A percentile compares a stretch with the other conserved stretches of the same genome.
phyloP scores from a whole-genome alignment of 75 land plant species.

The Pinus tabuliformis region DNA sequence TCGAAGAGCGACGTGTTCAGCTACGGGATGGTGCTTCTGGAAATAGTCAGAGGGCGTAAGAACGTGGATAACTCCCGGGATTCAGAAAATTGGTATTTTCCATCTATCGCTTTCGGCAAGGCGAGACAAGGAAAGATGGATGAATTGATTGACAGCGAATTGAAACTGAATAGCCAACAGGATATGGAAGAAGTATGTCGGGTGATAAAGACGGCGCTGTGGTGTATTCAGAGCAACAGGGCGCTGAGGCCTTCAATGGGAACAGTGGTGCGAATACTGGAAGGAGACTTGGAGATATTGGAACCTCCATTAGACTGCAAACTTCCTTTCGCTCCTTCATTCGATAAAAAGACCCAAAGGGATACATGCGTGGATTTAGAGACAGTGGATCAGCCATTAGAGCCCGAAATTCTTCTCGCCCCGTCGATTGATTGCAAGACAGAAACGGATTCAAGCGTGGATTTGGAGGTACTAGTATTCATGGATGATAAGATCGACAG shows the following conservation, averaged over 20 bases:
- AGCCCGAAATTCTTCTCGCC: too few species aligned
- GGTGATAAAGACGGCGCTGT: not conserved
- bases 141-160: constrained; percentile 40
- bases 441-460: too few species aligned
- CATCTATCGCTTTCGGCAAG: constrained; percentile 36
- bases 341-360: too few species aligned
- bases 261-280: constrained; percentile 16
- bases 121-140: constrained; percentile 45
- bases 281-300: not conserved
- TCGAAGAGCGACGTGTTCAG: constrained; percentile 72
- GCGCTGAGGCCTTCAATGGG: constrained; percentile 16
- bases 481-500: too few species aligned
- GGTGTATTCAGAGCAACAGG: constrained; percentile 15
- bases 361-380: too few species aligned
- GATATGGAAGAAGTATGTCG: not conserved
- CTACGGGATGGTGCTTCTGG: constrained; percentile 70
- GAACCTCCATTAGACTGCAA: constrained; percentile 7
- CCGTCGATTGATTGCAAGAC: too few species aligned
- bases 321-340: not conserved
- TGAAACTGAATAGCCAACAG: constrained; percentile 12
- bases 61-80: constrained; percentile 20
- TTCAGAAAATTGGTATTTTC: constrained; percentile 37
- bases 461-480: too few species aligned
- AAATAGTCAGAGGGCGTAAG: constrained; percentile 48
- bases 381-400: too few species aligned